phyloP scores from a whole-genome alignment of 2,329 filamentous ascomycete species.

The Cryoendolithus antarcticus region DNA sequence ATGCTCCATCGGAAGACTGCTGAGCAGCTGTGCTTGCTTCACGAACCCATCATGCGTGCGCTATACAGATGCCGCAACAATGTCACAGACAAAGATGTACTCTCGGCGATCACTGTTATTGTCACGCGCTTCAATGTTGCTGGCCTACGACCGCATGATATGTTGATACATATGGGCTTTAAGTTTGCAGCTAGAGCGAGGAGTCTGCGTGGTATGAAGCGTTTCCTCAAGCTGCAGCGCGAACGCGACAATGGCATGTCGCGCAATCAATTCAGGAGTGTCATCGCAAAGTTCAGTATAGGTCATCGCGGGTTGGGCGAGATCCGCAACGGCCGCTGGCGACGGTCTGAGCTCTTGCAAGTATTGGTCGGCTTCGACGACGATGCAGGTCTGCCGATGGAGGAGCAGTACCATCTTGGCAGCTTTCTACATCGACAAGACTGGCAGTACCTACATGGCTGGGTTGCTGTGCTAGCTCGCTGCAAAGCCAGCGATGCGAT shows the following conservation, averaged over 20 bases:
- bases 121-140: conserved; percentile 16
- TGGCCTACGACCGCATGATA: conserved; percentile 10
- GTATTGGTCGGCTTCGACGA: conserved; percentile 25
- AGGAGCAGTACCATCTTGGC: conserved; percentile 22
- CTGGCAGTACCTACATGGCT: conserved; percentile 24
- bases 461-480: conserved; percentile 23
- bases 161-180: conserved; percentile 16
- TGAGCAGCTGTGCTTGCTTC: conserved; percentile 11
- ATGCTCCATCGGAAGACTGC: conserved; percentile 13
- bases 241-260: conserved; percentile 11
- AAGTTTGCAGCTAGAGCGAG: conserved; percentile 24
- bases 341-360: conserved; percentile 20
- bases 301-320: conserved; percentile 24
- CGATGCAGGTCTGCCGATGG: conserved; percentile 11
- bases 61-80: conserved; percentile 21
- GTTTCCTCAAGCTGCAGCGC: conserved; percentile 15
- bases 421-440: conserved; percentile 19
- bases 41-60: conserved; percentile 20
- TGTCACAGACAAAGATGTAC: conserved; percentile 18
- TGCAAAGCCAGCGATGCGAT: conserved; percentile 18
- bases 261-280: conserved; percentile 19
- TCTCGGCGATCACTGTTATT: conserved; percentile 16
- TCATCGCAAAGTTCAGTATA: conserved; percentile 27
- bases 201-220: conserved; percentile 20
- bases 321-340: conserved; percentile 26